These are phyloP conservation scores for Cnidoscolus chayamansa DNA, from an alignment of 441 rosid species.

Conservation along the genomic window DNA sequence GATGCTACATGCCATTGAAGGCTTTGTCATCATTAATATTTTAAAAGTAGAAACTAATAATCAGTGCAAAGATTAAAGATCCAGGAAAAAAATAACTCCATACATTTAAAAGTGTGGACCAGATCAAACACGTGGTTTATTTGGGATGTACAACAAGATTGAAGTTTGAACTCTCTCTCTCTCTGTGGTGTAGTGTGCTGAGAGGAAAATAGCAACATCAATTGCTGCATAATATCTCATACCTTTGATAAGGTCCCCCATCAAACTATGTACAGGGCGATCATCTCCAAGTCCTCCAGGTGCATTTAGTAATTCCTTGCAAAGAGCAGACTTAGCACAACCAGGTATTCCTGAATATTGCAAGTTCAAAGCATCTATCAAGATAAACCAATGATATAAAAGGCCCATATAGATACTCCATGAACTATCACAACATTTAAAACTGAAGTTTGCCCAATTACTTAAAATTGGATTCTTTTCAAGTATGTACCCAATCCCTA, in stretches of 20 bases:
- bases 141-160: no score
- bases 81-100: no score
- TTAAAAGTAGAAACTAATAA: background rate
- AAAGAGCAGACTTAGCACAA: constrained; percentile 93
- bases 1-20: background rate
- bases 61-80: no score
- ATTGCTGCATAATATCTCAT: constrained; percentile 8
- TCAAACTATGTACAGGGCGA: constrained; percentile 75
- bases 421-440: background rate
- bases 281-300: constrained; percentile 80
- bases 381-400: constrained; percentile 8
- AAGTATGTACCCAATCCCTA: background rate
- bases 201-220: background rate
- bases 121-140: no score
- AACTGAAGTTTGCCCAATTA: background rate
- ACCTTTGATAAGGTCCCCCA: constrained; percentile 98
- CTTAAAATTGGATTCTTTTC: background rate
- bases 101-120: no score
- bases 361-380: constrained; percentile 15
- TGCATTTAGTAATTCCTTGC: constrained; percentile 69
- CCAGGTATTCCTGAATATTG: constrained; percentile 81
- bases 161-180: no score
- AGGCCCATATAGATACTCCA: background rate
- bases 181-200: background rate
- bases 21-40: background rate